These are phyloP conservation scores for Senecio squalidus DNA, from an alignment of 140 eudicot genomes.

Conservation along the genomic window DNA sequence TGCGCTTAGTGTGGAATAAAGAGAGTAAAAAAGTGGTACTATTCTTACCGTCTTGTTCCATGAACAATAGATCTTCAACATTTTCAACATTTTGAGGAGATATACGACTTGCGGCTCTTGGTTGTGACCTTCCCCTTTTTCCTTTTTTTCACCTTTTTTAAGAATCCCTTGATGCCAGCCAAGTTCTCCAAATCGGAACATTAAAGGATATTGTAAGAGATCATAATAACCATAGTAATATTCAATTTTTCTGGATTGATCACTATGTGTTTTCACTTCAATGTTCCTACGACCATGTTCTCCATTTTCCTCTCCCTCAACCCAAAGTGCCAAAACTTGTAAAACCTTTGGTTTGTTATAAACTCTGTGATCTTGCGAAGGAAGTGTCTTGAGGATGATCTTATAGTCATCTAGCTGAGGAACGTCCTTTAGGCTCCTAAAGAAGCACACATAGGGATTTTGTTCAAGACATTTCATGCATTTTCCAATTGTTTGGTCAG, in stretches of 20 bases:
- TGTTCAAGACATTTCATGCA: background rate
- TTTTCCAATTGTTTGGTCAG: background rate
- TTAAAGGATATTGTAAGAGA: too few species aligned
- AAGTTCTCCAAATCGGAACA: background rate
- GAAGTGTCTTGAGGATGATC: background rate
- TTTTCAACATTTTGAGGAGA: background rate
- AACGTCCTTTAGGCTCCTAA: background rate
- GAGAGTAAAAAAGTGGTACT: background rate
- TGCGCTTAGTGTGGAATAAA: too few species aligned
- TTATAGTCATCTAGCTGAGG: background rate
- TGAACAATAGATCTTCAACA: background rate
- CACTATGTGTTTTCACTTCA: background rate
- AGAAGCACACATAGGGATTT: background rate
- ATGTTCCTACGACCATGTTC: background rate
- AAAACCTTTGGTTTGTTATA: background rate
- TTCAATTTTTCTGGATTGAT: background rate
- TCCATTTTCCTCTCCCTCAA: background rate
- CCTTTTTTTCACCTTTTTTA: background rate
- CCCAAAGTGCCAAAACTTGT: background rate
- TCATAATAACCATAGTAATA: too few species aligned
- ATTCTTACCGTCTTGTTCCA: background rate
- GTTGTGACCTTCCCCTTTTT: background rate
- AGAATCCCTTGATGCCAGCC: slow-evolving; percentile 5
- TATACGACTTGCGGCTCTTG: background rate
- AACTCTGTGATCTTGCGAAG: background rate